Conservation (phyloP, 2,329 filamentous ascomycete genomes). For the Nemania serpens region DNA sequence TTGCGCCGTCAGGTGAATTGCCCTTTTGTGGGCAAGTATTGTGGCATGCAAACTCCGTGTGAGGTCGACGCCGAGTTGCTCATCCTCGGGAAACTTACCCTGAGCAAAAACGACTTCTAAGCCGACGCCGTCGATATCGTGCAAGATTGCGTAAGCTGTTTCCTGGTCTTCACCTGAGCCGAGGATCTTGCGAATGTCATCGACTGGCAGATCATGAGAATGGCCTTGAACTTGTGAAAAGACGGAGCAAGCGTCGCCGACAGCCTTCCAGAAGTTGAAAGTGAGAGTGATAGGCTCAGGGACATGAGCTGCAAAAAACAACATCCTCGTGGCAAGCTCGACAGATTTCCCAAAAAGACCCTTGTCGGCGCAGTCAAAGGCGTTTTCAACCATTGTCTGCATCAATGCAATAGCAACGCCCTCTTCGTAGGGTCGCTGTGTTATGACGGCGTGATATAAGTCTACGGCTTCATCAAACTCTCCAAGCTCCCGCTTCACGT, state of each 20-base stretch:
- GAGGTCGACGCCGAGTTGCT: constrained; percentile 55
- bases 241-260: constrained; percentile 85
- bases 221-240: constrained; percentile 79
- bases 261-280: constrained; percentile 94
- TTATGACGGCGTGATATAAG: constrained; percentile 76
- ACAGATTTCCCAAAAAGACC: constrained; percentile 86
- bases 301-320: constrained; percentile 69
- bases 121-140: constrained; percentile 69
- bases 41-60: constrained; percentile 69
- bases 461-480: constrained; percentile 82
- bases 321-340: constrained; percentile 69
- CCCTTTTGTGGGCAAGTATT: constrained; percentile 86
- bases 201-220: constrained; percentile 63
- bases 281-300: constrained; percentile 66
- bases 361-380: constrained; percentile 75
- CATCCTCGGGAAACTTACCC: constrained; percentile 52
- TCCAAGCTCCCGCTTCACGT: constrained; percentile 91
- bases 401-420: constrained; percentile 86
- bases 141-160: constrained; percentile 63
- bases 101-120: constrained; percentile 51
- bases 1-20: constrained; percentile 71
- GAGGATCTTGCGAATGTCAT: constrained; percentile 63
- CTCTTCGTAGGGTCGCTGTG: constrained; percentile 72
- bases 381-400: constrained; percentile 84
- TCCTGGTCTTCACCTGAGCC: constrained; percentile 55